Evolutionary conservation across 176 grass and related monocot species (phyloP).

Genomic region (Dendrocalamus sinicus): DNA sequence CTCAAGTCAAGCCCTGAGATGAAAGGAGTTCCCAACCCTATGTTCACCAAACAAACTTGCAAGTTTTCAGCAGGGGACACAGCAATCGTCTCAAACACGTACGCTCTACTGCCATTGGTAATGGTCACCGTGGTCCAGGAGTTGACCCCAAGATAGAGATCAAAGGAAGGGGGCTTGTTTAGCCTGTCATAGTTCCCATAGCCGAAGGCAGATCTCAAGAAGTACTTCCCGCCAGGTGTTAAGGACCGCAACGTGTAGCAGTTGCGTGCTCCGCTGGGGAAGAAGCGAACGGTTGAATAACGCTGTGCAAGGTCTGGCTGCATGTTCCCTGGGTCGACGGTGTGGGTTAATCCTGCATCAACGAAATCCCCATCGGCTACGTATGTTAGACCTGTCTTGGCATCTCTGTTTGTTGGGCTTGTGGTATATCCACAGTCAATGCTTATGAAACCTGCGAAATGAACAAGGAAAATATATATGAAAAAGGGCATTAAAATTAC

Average conservation of each 20-base stretch:
- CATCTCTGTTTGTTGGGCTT: neutral
- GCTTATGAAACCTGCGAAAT: constrained; percentile 54
- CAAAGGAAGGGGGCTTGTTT: constrained; percentile 40
- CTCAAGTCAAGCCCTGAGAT: constrained; percentile 52
- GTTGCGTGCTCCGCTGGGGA: constrained; percentile 42
- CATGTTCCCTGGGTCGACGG: neutral
- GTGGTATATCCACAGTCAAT: constrained; percentile 50
- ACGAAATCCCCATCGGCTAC: constrained; percentile 45
- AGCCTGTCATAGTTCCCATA: constrained; percentile 55
- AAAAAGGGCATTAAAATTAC: neutral
- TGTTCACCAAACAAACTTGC: constrained; percentile 56
- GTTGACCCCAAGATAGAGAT: constrained; percentile 51
- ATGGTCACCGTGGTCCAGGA: constrained; percentile 37
- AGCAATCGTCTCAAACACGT: constrained; percentile 32
- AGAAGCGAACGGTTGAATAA: constrained; percentile 34
- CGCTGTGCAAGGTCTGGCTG: neutral
- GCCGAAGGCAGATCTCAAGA: constrained; percentile 46
- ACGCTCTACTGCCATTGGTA: neutral
- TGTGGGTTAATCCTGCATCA: constrained; percentile 37
- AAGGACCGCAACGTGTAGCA: constrained; percentile 51
- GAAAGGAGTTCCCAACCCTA: constrained; percentile 46
- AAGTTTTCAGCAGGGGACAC: constrained; percentile 23
- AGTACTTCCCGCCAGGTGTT: constrained; percentile 33
- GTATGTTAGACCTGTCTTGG: neutral
- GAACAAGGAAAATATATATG: neutral